Base-by-base conservation (phyloP, 2,329 filamentous ascomycete species). In the Monilinia fructigena region DNA sequence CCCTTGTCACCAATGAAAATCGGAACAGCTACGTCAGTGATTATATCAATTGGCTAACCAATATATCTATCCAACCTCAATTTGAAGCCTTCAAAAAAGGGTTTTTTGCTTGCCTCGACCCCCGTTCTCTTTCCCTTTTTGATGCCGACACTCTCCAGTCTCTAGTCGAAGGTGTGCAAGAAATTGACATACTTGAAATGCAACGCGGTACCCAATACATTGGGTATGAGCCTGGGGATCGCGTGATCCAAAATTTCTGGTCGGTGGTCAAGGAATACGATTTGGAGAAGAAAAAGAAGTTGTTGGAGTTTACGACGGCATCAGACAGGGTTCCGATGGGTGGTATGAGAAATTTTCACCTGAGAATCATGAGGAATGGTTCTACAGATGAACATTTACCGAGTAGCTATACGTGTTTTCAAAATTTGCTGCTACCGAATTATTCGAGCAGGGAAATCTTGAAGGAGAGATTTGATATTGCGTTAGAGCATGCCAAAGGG, bases 291-390 rank as follows among this genome's bases (percentile, higher is more conserved):
- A 89, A 89, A 77, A 85, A 87, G 63, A 87, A 86, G 73, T 80
- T 99, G 45, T 82, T 99, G 42, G 93, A 97, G 76, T 99, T 99
- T 74, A 93, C 99, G 40, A 99, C 95, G 18, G 94, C 94, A 0
- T 94, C 89, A 72, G 93, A 97, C 75, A 85, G 95, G 2, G 86
- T 98, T 2, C 95, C 95, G 0, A 91, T 97, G 0, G 93, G 91
- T 26, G 95, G 95, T 3, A 87, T 93, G 74, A 85, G 86, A 69
- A 92, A 90, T 72, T 80, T 98, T 56, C 88, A 90, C 74, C 98
- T 98, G 77, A 86, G 91, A 18, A 84, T 99, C 54, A 90, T 94
- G 77, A 87, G 85, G 73, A 92, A 93, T 74, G 87, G 91, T 20
- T 82, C 87, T 65, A 89, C 84, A 68, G 83, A 83, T 71, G 74